Percentiles rank a stretch among this genome's conserved stretches.
Conservation (phyloP, 176 grass and related monocot genomes). For the Oropetium thomaeum region DNA sequence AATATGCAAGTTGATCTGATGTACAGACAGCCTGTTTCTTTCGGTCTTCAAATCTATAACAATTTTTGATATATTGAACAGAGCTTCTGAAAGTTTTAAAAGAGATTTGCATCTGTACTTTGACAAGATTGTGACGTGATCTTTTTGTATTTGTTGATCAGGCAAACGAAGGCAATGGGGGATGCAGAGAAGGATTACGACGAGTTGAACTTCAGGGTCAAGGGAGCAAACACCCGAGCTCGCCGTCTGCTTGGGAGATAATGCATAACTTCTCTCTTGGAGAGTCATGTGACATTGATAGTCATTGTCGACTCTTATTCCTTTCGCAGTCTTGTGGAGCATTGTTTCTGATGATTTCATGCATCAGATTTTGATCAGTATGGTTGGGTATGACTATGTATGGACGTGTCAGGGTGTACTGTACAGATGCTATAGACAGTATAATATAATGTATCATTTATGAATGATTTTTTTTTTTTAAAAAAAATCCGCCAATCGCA, state of each 20-base stretch:
- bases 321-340: not conserved
- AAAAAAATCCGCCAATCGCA: not conserved
- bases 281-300: not conserved
- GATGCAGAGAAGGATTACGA: slow-evolving; percentile 60
- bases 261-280: slow-evolving; percentile 1
- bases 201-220: slow-evolving; percentile 60
- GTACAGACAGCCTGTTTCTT: not conserved
- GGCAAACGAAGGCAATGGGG: slow-evolving; percentile 56
- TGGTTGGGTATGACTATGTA: not conserved
- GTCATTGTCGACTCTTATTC: not conserved
- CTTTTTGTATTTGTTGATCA: slow-evolving; percentile 36
- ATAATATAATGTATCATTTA: not conserved
- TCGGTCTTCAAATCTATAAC: not conserved
- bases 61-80: not conserved
- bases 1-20: not conserved
- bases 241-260: slow-evolving; percentile 71
- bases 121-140: not conserved
- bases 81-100: not conserved
- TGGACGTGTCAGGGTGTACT: slow-evolving; percentile 15
- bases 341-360: slow-evolving; percentile 13
- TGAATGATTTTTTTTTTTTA: not conserved
- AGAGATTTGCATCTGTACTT: not conserved
- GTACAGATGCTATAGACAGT: not conserved
- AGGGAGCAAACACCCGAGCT: slow-evolving; percentile 54
- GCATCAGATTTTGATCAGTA: slow-evolving; percentile 6